Percentiles rank a stretch among this genome's conserved stretches.
These are phyloP conservation scores for Gaeumannomyces sp. DNA, from an alignment of 2,329 filamentous ascomycete genomes.

Conservation along the genomic window DNA sequence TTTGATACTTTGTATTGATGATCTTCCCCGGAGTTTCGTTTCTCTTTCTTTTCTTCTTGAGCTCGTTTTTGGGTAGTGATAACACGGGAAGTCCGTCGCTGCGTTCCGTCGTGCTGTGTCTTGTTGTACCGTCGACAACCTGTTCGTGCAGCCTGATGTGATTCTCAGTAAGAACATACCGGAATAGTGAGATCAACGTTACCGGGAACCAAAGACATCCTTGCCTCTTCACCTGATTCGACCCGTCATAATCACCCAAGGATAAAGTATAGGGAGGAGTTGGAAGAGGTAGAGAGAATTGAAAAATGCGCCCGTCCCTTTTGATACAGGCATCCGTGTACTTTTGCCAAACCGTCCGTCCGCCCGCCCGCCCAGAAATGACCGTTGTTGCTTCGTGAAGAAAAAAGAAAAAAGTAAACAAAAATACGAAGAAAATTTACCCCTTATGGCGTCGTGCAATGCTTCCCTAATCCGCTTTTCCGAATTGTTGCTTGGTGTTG, in stretches of 20 bases:
- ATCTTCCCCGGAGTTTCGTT: not conserved
- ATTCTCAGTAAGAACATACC: not conserved
- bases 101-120: no score
- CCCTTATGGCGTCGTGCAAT: not conserved
- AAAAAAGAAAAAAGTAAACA: not conserved
- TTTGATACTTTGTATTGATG: no score
- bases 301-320: not conserved
- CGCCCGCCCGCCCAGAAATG: not conserved
- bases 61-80: not conserved
- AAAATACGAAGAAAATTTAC: not conserved
- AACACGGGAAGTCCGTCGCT: no score
- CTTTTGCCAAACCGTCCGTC: constrained; percentile 7
- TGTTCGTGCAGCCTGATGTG: not conserved
- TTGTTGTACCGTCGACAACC: not conserved
- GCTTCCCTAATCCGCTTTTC: not conserved
- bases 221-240: not conserved
- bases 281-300: not conserved
- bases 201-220: not conserved
- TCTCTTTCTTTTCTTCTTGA: not conserved
- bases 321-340: constrained; percentile 5
- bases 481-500: not conserved
- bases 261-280: not conserved
- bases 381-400: not conserved
- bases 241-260: not conserved
- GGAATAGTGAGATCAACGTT: not conserved